These are phyloP conservation scores for Erythrophleum ivorense DNA, from an alignment of 331 rosid genomes.

Conservation along the genomic window DNA sequence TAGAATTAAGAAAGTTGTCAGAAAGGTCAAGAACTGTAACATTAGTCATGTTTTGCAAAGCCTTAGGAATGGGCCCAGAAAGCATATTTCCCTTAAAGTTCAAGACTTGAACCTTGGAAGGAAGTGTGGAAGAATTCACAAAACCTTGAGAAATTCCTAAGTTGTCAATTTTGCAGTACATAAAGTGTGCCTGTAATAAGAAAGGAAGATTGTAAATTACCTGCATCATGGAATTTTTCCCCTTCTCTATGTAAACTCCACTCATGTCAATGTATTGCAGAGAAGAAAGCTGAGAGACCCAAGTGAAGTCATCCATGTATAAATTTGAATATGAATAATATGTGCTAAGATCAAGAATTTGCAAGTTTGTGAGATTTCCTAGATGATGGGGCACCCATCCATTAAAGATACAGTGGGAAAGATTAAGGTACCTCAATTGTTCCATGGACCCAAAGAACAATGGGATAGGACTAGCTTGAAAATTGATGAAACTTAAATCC, in stretches of 20 bases:
- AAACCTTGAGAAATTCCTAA: not conserved
- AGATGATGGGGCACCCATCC: constrained; percentile 37
- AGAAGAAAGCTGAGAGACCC: constrained; percentile 48
- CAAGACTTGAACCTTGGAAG: constrained; percentile 3
- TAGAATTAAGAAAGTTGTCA: too few relatives aligned
- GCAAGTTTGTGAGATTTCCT: constrained; percentile 48
- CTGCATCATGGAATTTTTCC: constrained; percentile 18
- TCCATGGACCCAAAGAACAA: constrained; percentile 41
- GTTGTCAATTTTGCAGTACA: too few relatives aligned
- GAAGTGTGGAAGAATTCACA: constrained; percentile 13
- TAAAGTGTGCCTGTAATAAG: constrained; percentile 31
- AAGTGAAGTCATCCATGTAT: constrained; percentile 19
- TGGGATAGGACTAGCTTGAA: constrained; percentile 39
- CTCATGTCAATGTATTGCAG: constrained; percentile 39
- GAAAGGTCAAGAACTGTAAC: too few relatives aligned
- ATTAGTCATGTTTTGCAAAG: too few relatives aligned
- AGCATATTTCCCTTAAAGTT: not conserved
- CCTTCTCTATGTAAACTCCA: constrained; percentile 4
- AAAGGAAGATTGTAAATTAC: constrained; percentile 41
- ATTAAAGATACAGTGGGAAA: constrained; percentile 39
- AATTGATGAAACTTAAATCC: constrained; percentile 50
- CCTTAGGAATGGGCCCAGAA: too few relatives aligned
- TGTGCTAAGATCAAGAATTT: constrained; percentile 42
- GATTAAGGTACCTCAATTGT: constrained; percentile 43
- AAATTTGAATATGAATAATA: too few relatives aligned